A percentile compares a stretch with the other conserved stretches of the same genome.
Conservation (phyloP, 2,329 filamentous ascomycete species). For the Aphanoascus verrucosus region DNA sequence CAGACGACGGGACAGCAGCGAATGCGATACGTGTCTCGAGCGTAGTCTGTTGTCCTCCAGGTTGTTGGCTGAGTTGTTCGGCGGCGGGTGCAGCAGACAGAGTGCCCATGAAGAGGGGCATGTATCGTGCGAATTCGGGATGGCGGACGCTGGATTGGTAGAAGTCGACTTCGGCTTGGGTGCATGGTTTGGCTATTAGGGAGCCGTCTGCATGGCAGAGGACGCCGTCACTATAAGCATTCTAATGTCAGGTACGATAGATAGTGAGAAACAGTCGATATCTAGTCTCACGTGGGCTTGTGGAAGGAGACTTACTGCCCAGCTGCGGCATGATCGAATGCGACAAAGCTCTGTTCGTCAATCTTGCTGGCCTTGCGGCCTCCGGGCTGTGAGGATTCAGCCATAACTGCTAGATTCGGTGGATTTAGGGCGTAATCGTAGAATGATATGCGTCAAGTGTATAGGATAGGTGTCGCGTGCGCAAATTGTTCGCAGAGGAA, state of each 20-base stretch:
- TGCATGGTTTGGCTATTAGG: slow-evolving; percentile 91
- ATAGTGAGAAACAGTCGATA: background rate
- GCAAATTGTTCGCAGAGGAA: no score
- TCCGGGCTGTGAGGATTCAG: slow-evolving; percentile 25
- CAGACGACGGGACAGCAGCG: slow-evolving; percentile 11
- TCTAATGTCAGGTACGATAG: background rate
- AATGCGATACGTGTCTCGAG: slow-evolving; percentile 30
- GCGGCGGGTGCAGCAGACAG: slow-evolving; percentile 53
- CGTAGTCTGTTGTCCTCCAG: slow-evolving; percentile 46
- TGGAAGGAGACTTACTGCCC: slow-evolving; percentile 37
- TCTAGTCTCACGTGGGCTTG: background rate
- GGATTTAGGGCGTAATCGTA: no score
- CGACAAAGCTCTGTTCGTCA: slow-evolving; percentile 32
- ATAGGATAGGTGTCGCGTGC: no score
- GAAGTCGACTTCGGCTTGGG: slow-evolving; percentile 71
- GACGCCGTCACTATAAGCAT: slow-evolving; percentile 73
- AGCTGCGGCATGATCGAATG: slow-evolving; percentile 38
- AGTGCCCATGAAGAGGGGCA: slow-evolving; percentile 77
- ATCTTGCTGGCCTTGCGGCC: slow-evolving; percentile 27
- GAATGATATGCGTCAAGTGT: no score
- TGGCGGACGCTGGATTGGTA: slow-evolving; percentile 67
- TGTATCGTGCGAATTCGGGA: slow-evolving; percentile 63
- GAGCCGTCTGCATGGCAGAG: slow-evolving; percentile 72
- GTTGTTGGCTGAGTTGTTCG: slow-evolving; percentile 31
- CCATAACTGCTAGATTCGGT: slow-evolving; percentile 20